Base-by-base conservation (phyloP, 2,329 filamentous ascomycete genomes). In the Rutstroemia sp. region DNA sequence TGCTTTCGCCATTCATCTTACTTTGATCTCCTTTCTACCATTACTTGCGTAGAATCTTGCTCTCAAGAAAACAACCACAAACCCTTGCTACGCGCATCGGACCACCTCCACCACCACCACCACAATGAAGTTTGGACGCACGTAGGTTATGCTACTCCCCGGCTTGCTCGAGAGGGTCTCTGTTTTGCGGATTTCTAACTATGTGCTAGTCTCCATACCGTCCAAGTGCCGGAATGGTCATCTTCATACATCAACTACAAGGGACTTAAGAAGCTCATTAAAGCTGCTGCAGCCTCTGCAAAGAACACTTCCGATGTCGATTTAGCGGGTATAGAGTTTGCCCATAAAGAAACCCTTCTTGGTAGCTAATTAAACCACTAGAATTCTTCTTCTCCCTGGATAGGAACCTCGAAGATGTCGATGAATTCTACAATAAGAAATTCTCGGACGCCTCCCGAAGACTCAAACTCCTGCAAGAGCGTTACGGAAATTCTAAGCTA, bases 381-480 rank as follows among this genome's bases (percentile, higher is more conserved):
- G 94, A 92, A 72, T 96, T 99, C 79, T 96, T 96, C 77, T 96
- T 92, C 72, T 89, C 87, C 62, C 85, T 99, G 71, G 94, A 99
- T 71, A 89, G 94, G 66, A 96, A 97, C 71, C 86, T 99, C 68
- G 94, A 99, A 77, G 88, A 95, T 73, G 92, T 99, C 71, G 91
- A 96, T 72, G 82, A 83, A 52, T 97, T 99, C 73, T 97, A 96
- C 78, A 96, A 95, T 75, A 95, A 92, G 71, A 96, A 96, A 71
- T 90, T 91, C 68, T 81, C 84, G 60, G 92, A 97, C 66, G 87
- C 87, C 60, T 85, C 87, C 39, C 87, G 94, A 59, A 86, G 92
- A 38, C 77, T 97, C 63, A 91, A 90, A 64, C 81, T 96, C 14
- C 79, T 97, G 25, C 86, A 95, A 71, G 90, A 94, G 63, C 85